A percentile compares a stretch with the other conserved stretches of the same genome.
These are phyloP conservation scores for Lasiodiplodia hormozganensis DNA, from an alignment of 2,329 filamentous ascomycete genomes.

Conservation along the genomic window DNA sequence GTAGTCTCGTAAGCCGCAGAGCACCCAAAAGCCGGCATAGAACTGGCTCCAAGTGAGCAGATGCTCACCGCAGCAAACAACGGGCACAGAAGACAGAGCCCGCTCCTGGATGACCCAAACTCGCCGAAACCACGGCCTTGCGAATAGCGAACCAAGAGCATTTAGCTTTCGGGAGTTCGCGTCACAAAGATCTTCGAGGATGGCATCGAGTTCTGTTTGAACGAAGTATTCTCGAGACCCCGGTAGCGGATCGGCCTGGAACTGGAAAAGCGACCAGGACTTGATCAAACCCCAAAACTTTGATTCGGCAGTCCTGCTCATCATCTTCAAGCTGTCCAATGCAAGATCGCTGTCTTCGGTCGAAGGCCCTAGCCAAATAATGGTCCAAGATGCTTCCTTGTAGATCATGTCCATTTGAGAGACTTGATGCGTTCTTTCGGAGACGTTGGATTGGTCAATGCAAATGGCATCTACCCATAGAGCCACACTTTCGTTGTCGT, in stretches of 20 bases:
- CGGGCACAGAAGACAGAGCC: not conserved
- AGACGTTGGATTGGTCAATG: slow-evolving; percentile 4
- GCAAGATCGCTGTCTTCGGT: not conserved
- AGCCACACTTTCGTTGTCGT: not conserved
- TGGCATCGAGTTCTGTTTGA: not conserved
- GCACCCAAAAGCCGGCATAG: not conserved
- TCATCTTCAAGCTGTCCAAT: not conserved
- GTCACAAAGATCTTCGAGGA: not conserved
- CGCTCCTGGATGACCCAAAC: not conserved
- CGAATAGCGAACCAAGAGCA: not conserved
- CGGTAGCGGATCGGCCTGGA: not conserved
- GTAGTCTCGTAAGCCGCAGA: not conserved
- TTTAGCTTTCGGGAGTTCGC: not conserved
- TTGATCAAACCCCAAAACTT: not conserved
- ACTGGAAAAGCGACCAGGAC: not conserved
- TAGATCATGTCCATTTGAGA: not conserved
- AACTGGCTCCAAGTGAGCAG: not conserved
- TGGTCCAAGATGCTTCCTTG: not conserved
- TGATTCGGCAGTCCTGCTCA: not conserved
- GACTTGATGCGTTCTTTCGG: not conserved
- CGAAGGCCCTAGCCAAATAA: not conserved
- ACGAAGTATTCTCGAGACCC: not conserved
- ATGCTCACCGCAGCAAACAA: not conserved
- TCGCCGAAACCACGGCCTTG: not conserved
- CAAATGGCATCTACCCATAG: not conserved